phyloP scores from a whole-genome alignment of 192 early-diverging fungal genomes.

The Podochytrium sp. region DNA sequence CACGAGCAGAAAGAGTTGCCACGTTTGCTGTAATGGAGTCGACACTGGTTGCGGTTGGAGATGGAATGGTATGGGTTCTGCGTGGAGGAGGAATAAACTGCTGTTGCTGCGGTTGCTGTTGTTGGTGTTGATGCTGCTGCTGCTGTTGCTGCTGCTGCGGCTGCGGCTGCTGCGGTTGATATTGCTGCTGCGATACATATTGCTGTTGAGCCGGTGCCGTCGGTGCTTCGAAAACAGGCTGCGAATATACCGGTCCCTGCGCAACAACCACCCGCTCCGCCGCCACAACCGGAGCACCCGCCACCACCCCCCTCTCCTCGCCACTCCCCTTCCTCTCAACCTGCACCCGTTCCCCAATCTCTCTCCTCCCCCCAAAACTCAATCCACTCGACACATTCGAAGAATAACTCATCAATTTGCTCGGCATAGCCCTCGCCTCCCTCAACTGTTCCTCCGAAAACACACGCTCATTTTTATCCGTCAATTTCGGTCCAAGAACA shows the following conservation, averaged over 20 bases:
- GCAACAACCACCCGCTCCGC: not conserved
- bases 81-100: too few species aligned
- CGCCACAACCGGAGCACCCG: not conserved
- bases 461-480: conserved; percentile 53
- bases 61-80: too few species aligned
- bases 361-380: conserved; percentile 28
- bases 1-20: too few species aligned
- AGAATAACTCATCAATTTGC: conserved; percentile 29
- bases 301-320: not conserved
- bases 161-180: not conserved
- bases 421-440: conserved; percentile 41
- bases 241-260: too few species aligned
- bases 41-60: too few species aligned
- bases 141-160: not conserved
- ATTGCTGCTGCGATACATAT: too few species aligned
- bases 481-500: conserved; percentile 67
- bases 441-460: conserved; percentile 62
- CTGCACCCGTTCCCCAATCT: conserved; percentile 39
- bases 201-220: too few species aligned
- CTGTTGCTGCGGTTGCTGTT: not conserved
- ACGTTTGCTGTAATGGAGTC: too few species aligned
- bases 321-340: not conserved
- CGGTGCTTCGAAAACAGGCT: too few species aligned
- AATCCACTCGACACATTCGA: conserved; percentile 1
- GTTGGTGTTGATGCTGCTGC: not conserved